phyloP scores from a whole-genome alignment of 2,329 filamentous ascomycete genomes.

The Ophiocordyceps australis region DNA sequence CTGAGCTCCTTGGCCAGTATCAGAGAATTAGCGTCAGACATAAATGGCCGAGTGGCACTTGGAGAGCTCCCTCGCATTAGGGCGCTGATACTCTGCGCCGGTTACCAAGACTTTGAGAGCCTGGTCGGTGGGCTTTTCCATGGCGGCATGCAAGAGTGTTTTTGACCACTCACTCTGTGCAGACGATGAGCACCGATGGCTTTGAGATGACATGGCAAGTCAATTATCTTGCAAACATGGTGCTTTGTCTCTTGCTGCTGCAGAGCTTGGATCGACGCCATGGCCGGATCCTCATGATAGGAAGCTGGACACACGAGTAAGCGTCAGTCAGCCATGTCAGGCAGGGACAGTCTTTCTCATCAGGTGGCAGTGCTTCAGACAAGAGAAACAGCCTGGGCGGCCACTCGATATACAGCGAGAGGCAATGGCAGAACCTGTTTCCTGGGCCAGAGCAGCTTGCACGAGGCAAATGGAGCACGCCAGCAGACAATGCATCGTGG shows the following conservation, averaged over 20 bases:
- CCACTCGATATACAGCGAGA: conserved; percentile 7
- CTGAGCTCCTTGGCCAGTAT: conserved; percentile 11
- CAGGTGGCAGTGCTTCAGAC: too few relatives aligned
- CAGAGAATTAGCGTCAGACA: conserved; percentile 8
- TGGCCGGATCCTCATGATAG: conserved; percentile 11
- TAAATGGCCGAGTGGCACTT: conserved; percentile 11
- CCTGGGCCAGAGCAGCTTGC: conserved; percentile 12
- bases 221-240: conserved; percentile 13
- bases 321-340: conserved; percentile 1
- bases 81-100: conserved; percentile 17
- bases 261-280: conserved; percentile 12
- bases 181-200: conserved; percentile 10
- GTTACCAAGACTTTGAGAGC: conserved; percentile 8
- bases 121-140: conserved; percentile 6
- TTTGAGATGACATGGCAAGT: conserved; percentile 14
- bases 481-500: conserved; percentile 8
- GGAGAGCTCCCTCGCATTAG: conserved; percentile 18
- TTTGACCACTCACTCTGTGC: background rate
- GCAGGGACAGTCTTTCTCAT: too few relatives aligned
- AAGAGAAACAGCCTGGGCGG: conserved; percentile 7
- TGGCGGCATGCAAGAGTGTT: background rate
- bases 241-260: conserved; percentile 11
- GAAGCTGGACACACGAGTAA: conserved; percentile 17
- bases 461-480: conserved; percentile 14
- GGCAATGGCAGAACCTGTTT: conserved; percentile 9